Conservation (phyloP, 129 eudicot genomes). For the Kitagawia praeruptora region DNA sequence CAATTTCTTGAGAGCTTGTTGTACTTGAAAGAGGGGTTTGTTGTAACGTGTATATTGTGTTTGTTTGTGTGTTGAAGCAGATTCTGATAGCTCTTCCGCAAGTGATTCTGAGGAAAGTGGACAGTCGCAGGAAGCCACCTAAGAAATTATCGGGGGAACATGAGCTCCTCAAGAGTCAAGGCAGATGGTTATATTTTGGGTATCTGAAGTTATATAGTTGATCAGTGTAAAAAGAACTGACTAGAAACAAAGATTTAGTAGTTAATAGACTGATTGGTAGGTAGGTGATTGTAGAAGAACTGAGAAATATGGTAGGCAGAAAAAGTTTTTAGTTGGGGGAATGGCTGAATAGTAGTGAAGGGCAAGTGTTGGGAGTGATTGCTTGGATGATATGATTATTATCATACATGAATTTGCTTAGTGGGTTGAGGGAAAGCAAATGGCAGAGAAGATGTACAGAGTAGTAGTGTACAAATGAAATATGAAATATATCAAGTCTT, state of each 20-base stretch:
- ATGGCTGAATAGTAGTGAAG: neutral
- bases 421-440: neutral
- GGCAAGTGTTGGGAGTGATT: neutral
- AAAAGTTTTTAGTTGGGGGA: neutral
- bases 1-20: neutral
- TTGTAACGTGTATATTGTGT: neutral
- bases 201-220: neutral
- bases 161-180: neutral
- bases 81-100: slow-evolving; percentile 31
- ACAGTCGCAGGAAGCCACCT: slow-evolving; percentile 14
- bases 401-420: slow-evolving; percentile 2
- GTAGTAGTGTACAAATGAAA: neutral
- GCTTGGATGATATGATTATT: slow-evolving; percentile 1
- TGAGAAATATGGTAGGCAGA: neutral
- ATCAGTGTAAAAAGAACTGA: slow-evolving; percentile 6
- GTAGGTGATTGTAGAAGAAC: neutral
- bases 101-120: slow-evolving; percentile 32
- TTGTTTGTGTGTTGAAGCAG: slow-evolving; percentile 14
- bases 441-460: slow-evolving; percentile 3
- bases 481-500: neutral
- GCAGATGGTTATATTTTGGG: neutral
- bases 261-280: neutral
- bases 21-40: neutral
- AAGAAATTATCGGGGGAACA: neutral
- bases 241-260: neutral